Evolutionary conservation across 164 flowering plant species (phyloP), one percentile per base, ranked within the genome.

Genomic region (Vitis amurensis): DNA sequence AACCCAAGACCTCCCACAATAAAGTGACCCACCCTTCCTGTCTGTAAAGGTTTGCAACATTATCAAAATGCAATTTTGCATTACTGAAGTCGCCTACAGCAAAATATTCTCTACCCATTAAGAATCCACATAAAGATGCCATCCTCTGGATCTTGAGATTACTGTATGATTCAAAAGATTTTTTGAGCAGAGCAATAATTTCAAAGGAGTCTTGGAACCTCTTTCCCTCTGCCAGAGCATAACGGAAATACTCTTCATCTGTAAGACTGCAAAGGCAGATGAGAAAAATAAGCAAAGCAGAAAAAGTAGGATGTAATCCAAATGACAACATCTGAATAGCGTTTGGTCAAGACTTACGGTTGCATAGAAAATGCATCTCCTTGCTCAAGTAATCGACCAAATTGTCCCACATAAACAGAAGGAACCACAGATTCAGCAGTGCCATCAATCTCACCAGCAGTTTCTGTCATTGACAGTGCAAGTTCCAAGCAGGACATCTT

Each of bases 1-100:
- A 92, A 72, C 98, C 97, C 79, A 96, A 78, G 67, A 84, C 88
- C 69, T 88, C 95, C 99, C 99, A 96, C 64, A 93, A 79, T 79
- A 94, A 81, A 56, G 84, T 76, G 11, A 86, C 84, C 98, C 99
- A 96, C 17, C 98, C 98, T 71, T 96, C 98, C 74, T 83, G 83
- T 72, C 98, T 87, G 71, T 96, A 91, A 52, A 86, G 82, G 73
- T 68, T 80, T 29, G 91, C 84, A 60, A 91, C 75, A 68, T 69
- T 66, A 68, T 86, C 90, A 73, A 93, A 88, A 56, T 79, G 19
- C 68, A 82, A 71, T 81, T 93, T 91, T 72, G 98, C 94, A 71
- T 86, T 89, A 68, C 55, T 61, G 23, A 81, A 82, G 61, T 93
- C 97, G 57, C 78, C 83, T 15, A 79, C 57, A 47, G 76, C 56